Evolutionary conservation across 331 rosid species (phyloP).

Genomic region (Dryas integrifolia): DNA sequence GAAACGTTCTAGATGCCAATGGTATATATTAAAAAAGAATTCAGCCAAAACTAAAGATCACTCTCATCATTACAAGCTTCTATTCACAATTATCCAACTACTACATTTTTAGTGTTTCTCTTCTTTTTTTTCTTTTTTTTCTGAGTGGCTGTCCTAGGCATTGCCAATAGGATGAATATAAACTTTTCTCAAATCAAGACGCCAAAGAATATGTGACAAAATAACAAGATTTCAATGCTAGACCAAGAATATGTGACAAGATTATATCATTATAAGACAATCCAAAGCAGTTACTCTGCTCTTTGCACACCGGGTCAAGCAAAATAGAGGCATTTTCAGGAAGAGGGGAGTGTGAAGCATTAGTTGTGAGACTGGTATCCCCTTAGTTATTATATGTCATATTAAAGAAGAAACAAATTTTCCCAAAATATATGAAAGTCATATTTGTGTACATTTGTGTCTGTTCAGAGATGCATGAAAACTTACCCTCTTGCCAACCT

Average conservation of each 20-base stretch:
- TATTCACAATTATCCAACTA: not conserved
- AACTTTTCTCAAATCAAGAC: no score
- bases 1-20: not conserved
- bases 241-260: not conserved
- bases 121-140: not conserved
- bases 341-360: not conserved
- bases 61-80: not conserved
- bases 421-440: not conserved
- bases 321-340: not conserved
- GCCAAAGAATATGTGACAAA: no score
- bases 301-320: not conserved
- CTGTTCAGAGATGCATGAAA: not conserved
- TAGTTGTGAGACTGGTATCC: not conserved
- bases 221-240: not conserved
- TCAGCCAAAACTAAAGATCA: not conserved
- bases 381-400: not conserved
- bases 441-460: not conserved
- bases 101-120: not conserved
- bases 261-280: not conserved
- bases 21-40: not conserved
- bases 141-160: not conserved
- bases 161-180: no score
- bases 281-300: not conserved
- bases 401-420: not conserved
- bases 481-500: slow-evolving; percentile 32